Base-by-base conservation (phyloP, 2,329 filamentous ascomycete genomes). In the Stemphylium beticola region DNA sequence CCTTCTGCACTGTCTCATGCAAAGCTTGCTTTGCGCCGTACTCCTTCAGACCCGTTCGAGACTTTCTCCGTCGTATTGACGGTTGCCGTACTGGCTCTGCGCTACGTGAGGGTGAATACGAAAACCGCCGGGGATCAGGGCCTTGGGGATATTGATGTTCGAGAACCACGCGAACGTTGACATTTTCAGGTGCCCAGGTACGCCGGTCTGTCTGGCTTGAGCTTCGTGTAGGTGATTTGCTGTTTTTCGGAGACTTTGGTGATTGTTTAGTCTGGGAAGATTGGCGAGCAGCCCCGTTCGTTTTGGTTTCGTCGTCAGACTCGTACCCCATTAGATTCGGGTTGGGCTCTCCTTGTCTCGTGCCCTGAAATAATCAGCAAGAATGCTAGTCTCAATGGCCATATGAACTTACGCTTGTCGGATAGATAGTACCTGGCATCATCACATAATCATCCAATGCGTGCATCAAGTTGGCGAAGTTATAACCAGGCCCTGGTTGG, bases 361-460 rank as follows among this genome's bases (percentile, higher is more conserved):
- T 59, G 9, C 56, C 53, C 55, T 58, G 20, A 3, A 14, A 33
- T 14, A 17, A 12, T 63, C 20, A 60, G 50, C 24, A 9, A 3
- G 10, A 8, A 1, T n/a, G 4, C n/a, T 6, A 18, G 11, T 10
- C 22, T 33, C 2, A 2, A 33, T 17, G 3, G 29, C 4, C 14
- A 34, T 11, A 26, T 11, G 3, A 18, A 48, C 60, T 52, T 54
- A 67, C 66, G 26, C 63, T 64, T 4, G 67, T 70, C 9, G 74
- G 69, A 56, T 74, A 77, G 20, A 74, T 75, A 26, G 76, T 77
- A 4, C 78, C 78, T 5, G 78, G 77, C 74, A 81, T 75, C 32
- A 68, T 71, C 2, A 80, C 77, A 51, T 80, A 81, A 18, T 79
- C 74, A 39, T 81, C 78, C 34, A 81, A 73, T 4, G 67, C 34